These are phyloP conservation scores for Pythium chondricola DNA, from an alignment of 352 stramenopile species.

Conservation along the genomic window DNA sequence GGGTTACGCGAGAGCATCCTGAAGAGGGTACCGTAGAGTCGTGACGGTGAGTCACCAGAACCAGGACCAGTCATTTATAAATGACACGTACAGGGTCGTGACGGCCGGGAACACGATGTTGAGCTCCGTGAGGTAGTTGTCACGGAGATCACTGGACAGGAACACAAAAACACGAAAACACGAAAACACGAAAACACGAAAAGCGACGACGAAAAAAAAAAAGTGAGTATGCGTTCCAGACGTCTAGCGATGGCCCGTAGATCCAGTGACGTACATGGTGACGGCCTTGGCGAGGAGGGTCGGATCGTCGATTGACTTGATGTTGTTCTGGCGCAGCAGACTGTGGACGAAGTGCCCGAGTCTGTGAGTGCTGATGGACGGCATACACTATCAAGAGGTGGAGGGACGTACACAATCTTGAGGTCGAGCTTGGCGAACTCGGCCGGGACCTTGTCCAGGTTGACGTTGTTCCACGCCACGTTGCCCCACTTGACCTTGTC, in stretches of 20 bases:
- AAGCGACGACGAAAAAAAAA: background rate
- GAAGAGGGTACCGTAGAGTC: background rate
- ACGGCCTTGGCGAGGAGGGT: slow-evolving; percentile 27
- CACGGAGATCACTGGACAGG: background rate
- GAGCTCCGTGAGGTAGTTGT: background rate
- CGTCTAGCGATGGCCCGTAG: too few relatives aligned
- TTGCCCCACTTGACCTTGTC: slow-evolving; percentile 15
- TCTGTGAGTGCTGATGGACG: too few relatives aligned
- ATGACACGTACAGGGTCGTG: slow-evolving; percentile 5
- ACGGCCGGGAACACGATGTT: slow-evolving; percentile 1
- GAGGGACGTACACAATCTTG: slow-evolving; percentile 24
- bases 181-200: too few relatives aligned
- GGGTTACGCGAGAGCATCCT: slow-evolving; percentile 43
- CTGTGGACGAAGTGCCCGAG: too few relatives aligned
- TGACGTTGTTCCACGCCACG: slow-evolving; percentile 40
- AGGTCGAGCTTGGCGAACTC: slow-evolving; percentile 32
- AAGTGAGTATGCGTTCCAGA: background rate
- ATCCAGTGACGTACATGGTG: slow-evolving; percentile 22
- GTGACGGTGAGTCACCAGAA: background rate
- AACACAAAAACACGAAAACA: too few relatives aligned
- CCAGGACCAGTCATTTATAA: background rate
- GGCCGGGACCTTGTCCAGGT: slow-evolving; percentile 34
- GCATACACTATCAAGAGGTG: too few relatives aligned
- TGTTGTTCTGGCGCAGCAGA: slow-evolving; percentile 45
- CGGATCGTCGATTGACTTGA: slow-evolving; percentile 31